phyloP scores from a whole-genome alignment of 352 stramenopile species.

The Phytophthora ramorum region DNA sequence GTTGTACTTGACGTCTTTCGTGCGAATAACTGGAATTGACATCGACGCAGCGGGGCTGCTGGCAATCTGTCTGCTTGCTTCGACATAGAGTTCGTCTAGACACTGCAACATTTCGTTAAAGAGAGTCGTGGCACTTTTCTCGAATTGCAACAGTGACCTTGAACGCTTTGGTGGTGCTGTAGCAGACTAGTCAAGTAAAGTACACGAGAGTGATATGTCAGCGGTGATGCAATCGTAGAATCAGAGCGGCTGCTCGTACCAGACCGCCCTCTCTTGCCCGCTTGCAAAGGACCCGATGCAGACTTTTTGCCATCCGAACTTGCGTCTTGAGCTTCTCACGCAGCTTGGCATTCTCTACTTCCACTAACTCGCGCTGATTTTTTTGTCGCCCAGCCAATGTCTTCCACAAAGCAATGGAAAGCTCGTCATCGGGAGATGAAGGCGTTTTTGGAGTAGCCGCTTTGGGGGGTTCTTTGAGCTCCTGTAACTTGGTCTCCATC shows the following conservation, averaged over 20 bases:
- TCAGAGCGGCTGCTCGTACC: background rate
- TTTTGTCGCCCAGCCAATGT: slow-evolving; percentile 47
- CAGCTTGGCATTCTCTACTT: slow-evolving; percentile 51
- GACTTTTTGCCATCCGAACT: slow-evolving; percentile 43
- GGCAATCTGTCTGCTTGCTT: slow-evolving; percentile 6
- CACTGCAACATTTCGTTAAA: slow-evolving; percentile 20
- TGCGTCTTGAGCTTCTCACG: slow-evolving; percentile 49
- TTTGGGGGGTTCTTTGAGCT: slow-evolving; percentile 15
- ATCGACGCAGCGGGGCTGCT: slow-evolving; percentile 1
- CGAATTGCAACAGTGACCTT: background rate
- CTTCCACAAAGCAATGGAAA: slow-evolving; percentile 43
- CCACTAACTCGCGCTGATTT: slow-evolving; percentile 36
- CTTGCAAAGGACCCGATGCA: slow-evolving; percentile 42
- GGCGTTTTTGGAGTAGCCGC: background rate
- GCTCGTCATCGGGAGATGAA: background rate
- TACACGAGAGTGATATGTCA: background rate
- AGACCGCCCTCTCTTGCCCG: slow-evolving; percentile 21
- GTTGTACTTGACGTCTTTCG: slow-evolving; percentile 28
- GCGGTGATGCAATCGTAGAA: background rate
- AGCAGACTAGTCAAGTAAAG: background rate
- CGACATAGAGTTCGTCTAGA: slow-evolving; percentile 16
- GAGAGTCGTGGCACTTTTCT: background rate
- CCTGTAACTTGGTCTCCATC: slow-evolving; percentile 34
- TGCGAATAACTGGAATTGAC: slow-evolving; percentile 16
- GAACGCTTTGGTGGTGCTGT: slow-evolving; percentile 9